phyloP scores from a whole-genome alignment of 257 asterid genomes.

The Penstemon newberryi region DNA sequence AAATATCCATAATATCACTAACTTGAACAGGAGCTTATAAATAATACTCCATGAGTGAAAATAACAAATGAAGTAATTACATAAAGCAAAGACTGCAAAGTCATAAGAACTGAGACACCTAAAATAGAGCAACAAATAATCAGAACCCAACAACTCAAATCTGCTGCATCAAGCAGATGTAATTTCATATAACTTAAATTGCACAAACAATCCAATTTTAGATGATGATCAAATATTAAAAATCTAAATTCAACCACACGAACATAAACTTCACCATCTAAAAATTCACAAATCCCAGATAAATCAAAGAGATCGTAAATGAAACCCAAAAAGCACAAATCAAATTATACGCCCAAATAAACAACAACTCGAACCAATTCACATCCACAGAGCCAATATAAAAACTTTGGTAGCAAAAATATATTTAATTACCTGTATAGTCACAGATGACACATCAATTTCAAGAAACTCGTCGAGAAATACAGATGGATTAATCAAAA shows the following conservation, averaged over 20 bases:
- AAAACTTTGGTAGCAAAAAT: background rate
- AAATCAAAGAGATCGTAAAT: conserved; percentile 20
- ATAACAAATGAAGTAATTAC: conserved; percentile 20
- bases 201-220: conserved; percentile 24
- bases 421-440: conserved; percentile 15
- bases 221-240: background rate
- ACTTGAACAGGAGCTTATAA: conserved; percentile 17
- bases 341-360: conserved; percentile 21
- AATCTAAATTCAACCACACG: background rate
- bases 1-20: conserved; percentile 25
- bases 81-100: background rate
- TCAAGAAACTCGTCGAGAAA: conserved; percentile 13
- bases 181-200: conserved; percentile 11
- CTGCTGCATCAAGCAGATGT: conserved; percentile 4
- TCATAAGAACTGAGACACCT: conserved; percentile 5
- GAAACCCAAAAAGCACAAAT: conserved; percentile 6
- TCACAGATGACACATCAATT: conserved; percentile 4
- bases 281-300: conserved; percentile 16
- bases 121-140: conserved; percentile 21
- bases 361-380: conserved; percentile 11
- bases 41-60: conserved; percentile 19
- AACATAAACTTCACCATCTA: conserved; percentile 4
- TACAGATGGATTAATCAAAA: background rate
- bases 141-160: conserved; percentile 11
- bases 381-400: conserved; percentile 18